phyloP scores from a whole-genome alignment of 257 asterid genomes.

The Mentha longifolia region DNA sequence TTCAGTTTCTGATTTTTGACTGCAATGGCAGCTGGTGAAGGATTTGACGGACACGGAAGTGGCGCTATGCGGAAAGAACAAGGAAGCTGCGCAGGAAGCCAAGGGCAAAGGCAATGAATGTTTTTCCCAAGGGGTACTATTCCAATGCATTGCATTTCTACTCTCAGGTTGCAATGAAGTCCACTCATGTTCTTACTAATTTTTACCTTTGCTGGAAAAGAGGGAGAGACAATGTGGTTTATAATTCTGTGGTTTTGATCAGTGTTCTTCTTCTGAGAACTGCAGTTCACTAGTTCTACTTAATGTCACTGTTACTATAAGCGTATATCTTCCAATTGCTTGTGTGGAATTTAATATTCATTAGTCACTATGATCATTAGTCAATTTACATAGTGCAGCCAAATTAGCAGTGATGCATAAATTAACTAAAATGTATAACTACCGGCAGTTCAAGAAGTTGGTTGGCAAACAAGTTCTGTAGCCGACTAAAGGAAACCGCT shows the following conservation, averaged over 20 bases:
- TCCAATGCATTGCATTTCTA: slow-evolving; percentile 65
- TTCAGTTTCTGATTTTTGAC: slow-evolving; percentile 13
- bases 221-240: slow-evolving; percentile 12
- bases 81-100: slow-evolving; percentile 67
- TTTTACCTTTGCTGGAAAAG: background rate
- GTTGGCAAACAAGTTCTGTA: background rate
- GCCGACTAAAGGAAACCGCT: background rate
- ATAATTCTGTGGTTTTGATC: background rate
- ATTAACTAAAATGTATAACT: background rate
- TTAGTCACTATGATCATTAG: background rate
- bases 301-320: background rate
- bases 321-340: background rate
- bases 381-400: too few relatives aligned
- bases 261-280: slow-evolving; percentile 8
- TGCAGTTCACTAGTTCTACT: background rate
- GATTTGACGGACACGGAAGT: slow-evolving; percentile 73
- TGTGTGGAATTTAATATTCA: background rate
- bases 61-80: slow-evolving; percentile 73
- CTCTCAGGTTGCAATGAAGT: slow-evolving; percentile 56
- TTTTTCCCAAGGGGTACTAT: slow-evolving; percentile 75
- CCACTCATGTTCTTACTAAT: background rate
- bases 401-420: background rate
- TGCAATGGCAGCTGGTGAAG: slow-evolving; percentile 58
- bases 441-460: slow-evolving; percentile 2
- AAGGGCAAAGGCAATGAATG: slow-evolving; percentile 79